phyloP scores from a whole-genome alignment of 805 yeast genomes.

The Candida gorgasii region DNA sequence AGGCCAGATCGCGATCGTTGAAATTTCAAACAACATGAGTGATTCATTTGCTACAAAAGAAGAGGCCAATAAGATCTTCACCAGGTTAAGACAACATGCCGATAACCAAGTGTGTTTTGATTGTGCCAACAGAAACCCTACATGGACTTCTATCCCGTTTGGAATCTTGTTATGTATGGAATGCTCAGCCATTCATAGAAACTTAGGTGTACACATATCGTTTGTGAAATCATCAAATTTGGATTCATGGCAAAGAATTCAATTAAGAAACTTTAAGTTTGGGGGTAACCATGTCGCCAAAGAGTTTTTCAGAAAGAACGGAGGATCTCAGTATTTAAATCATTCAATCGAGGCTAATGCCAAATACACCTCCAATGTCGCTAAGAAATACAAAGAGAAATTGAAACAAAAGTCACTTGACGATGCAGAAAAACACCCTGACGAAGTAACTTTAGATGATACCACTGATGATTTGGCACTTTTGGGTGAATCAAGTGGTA shows the following conservation, averaged over 20 bases:
- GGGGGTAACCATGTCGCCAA: conserved; percentile 91
- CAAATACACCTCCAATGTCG: conserved; percentile 80
- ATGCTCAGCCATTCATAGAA: conserved; percentile 94
- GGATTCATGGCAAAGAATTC: conserved; percentile 93
- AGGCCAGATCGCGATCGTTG: background rate
- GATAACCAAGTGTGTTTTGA: conserved; percentile 91
- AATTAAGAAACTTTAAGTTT: conserved; percentile 85
- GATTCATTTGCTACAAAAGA: conserved; percentile 64
- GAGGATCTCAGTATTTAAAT: conserved; percentile 70
- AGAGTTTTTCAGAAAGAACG: conserved; percentile 80
- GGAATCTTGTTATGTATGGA: conserved; percentile 91
- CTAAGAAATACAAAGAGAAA: conserved; percentile 78
- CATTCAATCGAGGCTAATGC: conserved; percentile 56
- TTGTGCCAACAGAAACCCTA: conserved; percentile 90
- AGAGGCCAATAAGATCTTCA: conserved; percentile 66
- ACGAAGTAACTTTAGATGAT: conserved; percentile 65
- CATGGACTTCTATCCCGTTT: conserved; percentile 98
- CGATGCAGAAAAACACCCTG: conserved; percentile 75
- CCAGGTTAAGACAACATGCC: conserved; percentile 59
- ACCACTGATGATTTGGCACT: conserved; percentile 25
- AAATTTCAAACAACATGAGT: conserved; percentile 28
- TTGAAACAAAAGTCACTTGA: conserved; percentile 64
- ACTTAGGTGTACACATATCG: conserved; percentile 92
- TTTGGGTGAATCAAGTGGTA: conserved; percentile 32
- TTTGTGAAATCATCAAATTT: conserved; percentile 90